A percentile compares a stretch with the other conserved stretches of the same genome.
Conservation (phyloP, 164 flowering plant species). For the Buxus sempervirens region DNA sequence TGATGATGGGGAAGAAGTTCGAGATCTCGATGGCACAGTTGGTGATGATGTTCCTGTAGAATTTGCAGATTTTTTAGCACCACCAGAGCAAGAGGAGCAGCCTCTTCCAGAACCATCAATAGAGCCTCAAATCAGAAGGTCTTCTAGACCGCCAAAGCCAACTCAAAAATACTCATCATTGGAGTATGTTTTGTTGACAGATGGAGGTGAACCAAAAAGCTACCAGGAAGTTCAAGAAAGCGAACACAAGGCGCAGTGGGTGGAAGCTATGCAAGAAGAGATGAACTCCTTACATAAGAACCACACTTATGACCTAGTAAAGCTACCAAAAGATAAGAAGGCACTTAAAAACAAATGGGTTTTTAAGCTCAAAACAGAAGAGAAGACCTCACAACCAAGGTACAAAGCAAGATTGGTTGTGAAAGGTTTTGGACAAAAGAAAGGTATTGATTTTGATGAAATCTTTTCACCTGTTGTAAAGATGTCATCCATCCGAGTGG, state of each 20-base stretch:
- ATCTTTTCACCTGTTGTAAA: conserved; percentile 2
- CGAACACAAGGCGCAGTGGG: background rate
- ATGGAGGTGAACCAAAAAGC: background rate
- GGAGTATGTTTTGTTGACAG: background rate
- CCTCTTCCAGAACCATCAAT: background rate
- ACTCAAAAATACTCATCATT: background rate
- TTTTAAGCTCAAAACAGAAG: background rate
- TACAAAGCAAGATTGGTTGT: background rate
- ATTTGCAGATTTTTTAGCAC: background rate
- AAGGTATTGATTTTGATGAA: conserved; percentile 8
- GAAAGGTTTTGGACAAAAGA: background rate
- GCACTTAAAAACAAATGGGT: background rate
- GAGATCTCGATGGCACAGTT: background rate
- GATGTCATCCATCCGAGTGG: background rate
- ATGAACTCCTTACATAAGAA: background rate
- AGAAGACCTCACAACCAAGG: background rate
- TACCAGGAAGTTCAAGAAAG: background rate
- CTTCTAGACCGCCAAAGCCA: background rate
- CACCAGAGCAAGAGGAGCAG: background rate
- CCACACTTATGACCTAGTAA: background rate
- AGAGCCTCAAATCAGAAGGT: background rate
- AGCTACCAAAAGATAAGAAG: background rate
- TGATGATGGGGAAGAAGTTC: background rate
- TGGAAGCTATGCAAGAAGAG: background rate
- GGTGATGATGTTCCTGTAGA: background rate